Percentiles rank a stretch among this genome's conserved stretches.
phyloP scores from a whole-genome alignment of 495 filamentous ascomycete genomes.

The Podospora tetraspora region DNA sequence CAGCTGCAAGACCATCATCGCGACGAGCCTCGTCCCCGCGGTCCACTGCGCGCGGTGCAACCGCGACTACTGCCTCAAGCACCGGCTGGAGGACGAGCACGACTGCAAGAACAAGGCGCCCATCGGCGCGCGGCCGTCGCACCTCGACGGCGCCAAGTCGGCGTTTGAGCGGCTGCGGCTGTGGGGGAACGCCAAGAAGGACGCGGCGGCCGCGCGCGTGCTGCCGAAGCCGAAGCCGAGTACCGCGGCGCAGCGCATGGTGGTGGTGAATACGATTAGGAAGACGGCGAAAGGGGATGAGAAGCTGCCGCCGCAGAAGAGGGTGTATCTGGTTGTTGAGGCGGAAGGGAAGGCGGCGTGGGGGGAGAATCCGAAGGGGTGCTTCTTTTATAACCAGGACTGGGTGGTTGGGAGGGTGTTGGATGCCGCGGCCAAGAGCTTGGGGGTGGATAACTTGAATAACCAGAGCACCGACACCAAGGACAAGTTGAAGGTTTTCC shows the following conservation, averaged over 20 bases:
- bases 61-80: conserved; percentile 83
- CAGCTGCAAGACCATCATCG: conserved; percentile 77
- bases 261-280: conserved; percentile 70
- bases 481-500: conserved; percentile 76
- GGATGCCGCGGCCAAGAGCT: conserved; percentile 75
- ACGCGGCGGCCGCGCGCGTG: conserved; percentile 30
- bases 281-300: conserved; percentile 83
- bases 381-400: conserved; percentile 78
- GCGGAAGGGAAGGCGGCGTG: conserved; percentile 73
- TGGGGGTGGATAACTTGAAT: conserved; percentile 84
- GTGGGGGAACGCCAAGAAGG: conserved; percentile 47
- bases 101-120: conserved; percentile 66
- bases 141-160: conserved; percentile 51
- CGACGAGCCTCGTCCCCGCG: conserved; percentile 69
- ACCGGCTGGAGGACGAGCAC: conserved; percentile 83
- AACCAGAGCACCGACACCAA: conserved; percentile 74
- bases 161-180: conserved; percentile 63
- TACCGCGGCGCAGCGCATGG: conserved; percentile 51
- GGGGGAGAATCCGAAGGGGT: conserved; percentile 66
- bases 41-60: conserved; percentile 79
- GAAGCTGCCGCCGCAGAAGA: conserved; percentile 67
- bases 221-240: conserved; percentile 57
- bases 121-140: conserved; percentile 54
- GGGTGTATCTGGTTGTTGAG: conserved; percentile 82
- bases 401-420: conserved; percentile 87